Base-by-base conservation (phyloP, 148 eudicot species). In the Dysphania ambrosioides region DNA sequence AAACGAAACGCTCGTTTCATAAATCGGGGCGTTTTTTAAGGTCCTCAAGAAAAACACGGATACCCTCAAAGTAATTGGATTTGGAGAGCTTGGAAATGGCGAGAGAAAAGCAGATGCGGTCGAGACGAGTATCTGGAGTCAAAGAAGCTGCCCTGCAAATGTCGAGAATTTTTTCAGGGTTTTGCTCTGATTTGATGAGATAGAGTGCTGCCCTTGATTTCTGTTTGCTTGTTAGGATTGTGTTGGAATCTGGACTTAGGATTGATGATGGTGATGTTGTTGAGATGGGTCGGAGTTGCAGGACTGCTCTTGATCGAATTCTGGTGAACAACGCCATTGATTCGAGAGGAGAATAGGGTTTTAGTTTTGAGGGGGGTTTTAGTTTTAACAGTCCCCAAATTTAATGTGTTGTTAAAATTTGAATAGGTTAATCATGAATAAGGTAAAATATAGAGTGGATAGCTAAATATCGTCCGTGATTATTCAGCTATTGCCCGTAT, bases 101-200 rank as follows among this genome's bases (percentile, higher is more conserved):
- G 31, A 79, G 23, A 21, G 97, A 86, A 80, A 86, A 86, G 38
- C 91, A 88, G 58, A 86, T 44, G 18, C 96, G 96, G 72, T 94
- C 97, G 73, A 90, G 88, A 40, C 80, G 89, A 12, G 83, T 77
- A 0, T 81, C 83, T 19, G 96, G 97, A 8, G 92, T 85, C 1
- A 94, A 85, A 2, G 93, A 73, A 23, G 97, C 89, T 58, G 93
- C 91, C 18, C 87, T 81, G 70, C 89, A 92, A 78, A 95, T 90
- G 6, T 89, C 85, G 77, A 92, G 72, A 70, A 95, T 90, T 56
- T 84, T 83, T 40, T 86, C 85, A 0, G 99, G 98, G 85, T 92
- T 88, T 5, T 73, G 79, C 63, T 95, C 97, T 30, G 82, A 31
- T 60, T 81, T 86, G 75, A 95, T 77, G 67, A 92, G 90, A 4